Conservation (phyloP, 1,139 yeast genomes). For the Yamadazyma triangularis region DNA sequence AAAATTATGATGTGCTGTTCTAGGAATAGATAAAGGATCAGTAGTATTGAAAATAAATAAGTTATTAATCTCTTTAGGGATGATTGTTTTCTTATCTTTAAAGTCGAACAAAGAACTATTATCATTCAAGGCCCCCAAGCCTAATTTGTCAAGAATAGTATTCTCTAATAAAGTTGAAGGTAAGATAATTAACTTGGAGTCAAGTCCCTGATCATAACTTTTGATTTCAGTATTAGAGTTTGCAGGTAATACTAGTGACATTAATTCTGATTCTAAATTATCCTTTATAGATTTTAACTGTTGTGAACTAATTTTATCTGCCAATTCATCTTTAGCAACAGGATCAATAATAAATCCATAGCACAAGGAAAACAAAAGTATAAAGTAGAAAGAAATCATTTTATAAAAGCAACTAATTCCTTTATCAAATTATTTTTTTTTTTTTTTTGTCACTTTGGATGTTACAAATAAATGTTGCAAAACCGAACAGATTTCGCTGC, state of each 20-base stretch:
- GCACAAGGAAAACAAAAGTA: neutral
- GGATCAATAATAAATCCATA: conserved; percentile 2
- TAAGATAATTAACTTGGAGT: conserved; percentile 16
- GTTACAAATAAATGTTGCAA: too few species aligned
- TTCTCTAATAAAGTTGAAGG: conserved; percentile 19
- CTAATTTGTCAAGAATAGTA: conserved; percentile 17
- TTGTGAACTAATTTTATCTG: conserved; percentile 5
- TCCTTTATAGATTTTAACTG: conserved; percentile 9
- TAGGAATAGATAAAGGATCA: conserved; percentile 9
- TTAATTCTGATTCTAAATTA: conserved; percentile 11
- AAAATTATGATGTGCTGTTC: conserved; percentile 10
- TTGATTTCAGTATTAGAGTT: neutral
- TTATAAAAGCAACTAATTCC: too few species aligned
- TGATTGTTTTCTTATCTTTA: conserved; percentile 4
- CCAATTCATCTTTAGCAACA: conserved; percentile 1
- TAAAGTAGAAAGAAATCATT: neutral
- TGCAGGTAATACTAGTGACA: conserved; percentile 9
- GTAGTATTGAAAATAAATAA: conserved; percentile 32
- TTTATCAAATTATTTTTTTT: too few species aligned
- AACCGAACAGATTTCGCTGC: too few species aligned
- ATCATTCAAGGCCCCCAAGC: conserved; percentile 15
- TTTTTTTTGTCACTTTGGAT: too few species aligned
- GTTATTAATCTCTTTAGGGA: conserved; percentile 27
- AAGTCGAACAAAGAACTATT: conserved; percentile 10
- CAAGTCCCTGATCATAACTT: conserved; percentile 1